A percentile compares a stretch with the other conserved stretches of the same genome.
These are phyloP conservation scores for Coemansia sp. DNA, from an alignment of 192 early-diverging fungal species.

Conservation along the genomic window DNA sequence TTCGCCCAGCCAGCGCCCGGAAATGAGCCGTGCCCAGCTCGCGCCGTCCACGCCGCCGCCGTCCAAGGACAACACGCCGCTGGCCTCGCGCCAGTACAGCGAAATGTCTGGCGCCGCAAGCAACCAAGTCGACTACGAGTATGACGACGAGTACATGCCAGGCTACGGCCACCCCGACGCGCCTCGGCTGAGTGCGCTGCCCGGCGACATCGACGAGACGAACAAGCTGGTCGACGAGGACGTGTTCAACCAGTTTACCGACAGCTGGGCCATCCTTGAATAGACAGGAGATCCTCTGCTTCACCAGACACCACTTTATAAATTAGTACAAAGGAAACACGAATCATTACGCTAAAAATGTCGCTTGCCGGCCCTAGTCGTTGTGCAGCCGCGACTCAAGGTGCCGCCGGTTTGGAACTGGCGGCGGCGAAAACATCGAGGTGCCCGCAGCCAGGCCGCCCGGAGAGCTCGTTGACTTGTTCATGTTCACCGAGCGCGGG, in stretches of 20 bases:
- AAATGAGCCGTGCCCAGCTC: neutral
- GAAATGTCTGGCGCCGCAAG: neutral
- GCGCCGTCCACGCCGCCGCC: constrained; percentile 35
- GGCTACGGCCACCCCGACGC: neutral
- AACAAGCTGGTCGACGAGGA: constrained; percentile 20
- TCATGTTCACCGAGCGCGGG: constrained; percentile 17
- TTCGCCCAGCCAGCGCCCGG: constrained; percentile 5
- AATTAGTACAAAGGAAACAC: constrained; percentile 15
- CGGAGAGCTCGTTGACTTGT: constrained; percentile 29
- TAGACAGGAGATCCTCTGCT: neutral
- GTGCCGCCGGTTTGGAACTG: constrained; percentile 2
- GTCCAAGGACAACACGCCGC: constrained; percentile 30
- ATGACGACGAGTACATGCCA: neutral
- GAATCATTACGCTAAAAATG: neutral
- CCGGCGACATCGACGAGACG: constrained; percentile 8
- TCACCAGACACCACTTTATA: neutral
- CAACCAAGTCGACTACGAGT: constrained; percentile 1
- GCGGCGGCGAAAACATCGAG: constrained; percentile 40
- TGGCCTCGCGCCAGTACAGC: neutral
- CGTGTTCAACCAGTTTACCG: constrained; percentile 34
- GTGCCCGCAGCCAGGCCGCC: constrained; percentile 8
- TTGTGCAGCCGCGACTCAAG: constrained; percentile 6
- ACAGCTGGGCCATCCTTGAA: constrained; percentile 15
- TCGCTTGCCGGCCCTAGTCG: constrained; percentile 25
- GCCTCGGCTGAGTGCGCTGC: neutral